A percentile compares a stretch with the other conserved stretches of the same genome.
Conservation (phyloP, 176 grass and related monocot genomes). For the Triticum turgidum region DNA sequence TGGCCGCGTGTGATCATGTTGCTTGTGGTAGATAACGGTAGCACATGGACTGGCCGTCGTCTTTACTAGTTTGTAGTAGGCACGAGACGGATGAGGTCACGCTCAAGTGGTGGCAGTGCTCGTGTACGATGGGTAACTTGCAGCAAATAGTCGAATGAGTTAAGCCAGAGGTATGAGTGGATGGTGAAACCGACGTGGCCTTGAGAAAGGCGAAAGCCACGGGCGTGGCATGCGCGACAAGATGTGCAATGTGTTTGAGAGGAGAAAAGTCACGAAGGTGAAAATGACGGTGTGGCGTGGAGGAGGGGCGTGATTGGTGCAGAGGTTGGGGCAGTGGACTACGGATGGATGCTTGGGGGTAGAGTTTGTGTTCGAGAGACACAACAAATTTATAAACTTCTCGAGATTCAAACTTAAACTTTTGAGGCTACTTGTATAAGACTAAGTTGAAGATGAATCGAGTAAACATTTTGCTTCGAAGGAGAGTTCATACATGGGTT, state of each 20-base stretch:
- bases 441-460: too few relatives aligned
- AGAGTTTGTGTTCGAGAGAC: too few relatives aligned
- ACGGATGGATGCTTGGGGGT: neutral
- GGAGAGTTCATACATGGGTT: too few relatives aligned
- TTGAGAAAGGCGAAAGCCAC: slow-evolving; percentile 24
- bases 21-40: slow-evolving; percentile 23
- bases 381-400: too few relatives aligned
- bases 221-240: neutral
- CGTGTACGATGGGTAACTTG: neutral
- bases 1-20: neutral
- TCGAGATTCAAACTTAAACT: too few relatives aligned
- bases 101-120: neutral
- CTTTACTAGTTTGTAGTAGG: neutral
- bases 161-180: neutral
- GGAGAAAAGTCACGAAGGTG: neutral
- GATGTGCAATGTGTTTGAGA: neutral
- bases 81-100: neutral
- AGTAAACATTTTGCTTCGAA: too few relatives aligned
- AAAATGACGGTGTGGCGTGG: neutral
- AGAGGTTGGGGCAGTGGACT: neutral
- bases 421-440: too few relatives aligned
- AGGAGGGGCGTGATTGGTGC: neutral
- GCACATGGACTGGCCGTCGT: slow-evolving; percentile 22
- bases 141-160: slow-evolving; percentile 10
- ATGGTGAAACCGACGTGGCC: slow-evolving; percentile 4